Base-by-base conservation (phyloP, 2,329 filamentous ascomycete genomes). In the Fusarium sp. region DNA sequence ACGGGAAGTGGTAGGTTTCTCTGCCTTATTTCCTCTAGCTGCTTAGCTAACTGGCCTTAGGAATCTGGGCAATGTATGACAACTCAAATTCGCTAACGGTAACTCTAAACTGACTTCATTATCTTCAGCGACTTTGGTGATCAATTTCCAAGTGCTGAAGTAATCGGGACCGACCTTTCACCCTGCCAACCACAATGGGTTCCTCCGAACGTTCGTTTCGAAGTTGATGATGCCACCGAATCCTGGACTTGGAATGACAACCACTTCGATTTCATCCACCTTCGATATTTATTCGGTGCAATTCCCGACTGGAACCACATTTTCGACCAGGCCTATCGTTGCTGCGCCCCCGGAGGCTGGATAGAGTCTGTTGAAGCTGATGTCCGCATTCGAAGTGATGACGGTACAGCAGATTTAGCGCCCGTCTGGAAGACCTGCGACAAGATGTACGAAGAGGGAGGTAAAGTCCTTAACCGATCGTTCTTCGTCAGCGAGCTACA, bases 281-380 rank as follows among this genome's bases (percentile, higher is more conserved):
- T 72, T 3, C 71, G 71, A 10, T 73, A 72, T 47, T 60, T 73
- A 0, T 73, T 73, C 9, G 71, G 71, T 5, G 71, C 71, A 27
- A 59, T 73, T 8, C 27, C 53, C 4, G 68, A 73, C 22, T 73
- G 71, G 71, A 45, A 43, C 22, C 54, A 47, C 14, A 32, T 73
- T 0, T 73, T 72, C 18, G 25, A 34, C 4, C 59, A 73, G 11
- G 71, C 71, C 3, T 72, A 68, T n/a, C 71, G 71, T 10, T 73
- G 71, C 38, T 71, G 60, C n/a, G 43, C 53, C 0, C 72, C 69
- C 0, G 63, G 72, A n/a, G 72, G 72, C 8, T 74, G 69, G 71
- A 45, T 73, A 0, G 69, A 74, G 22, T 73, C 69, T 4, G 65
- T 54, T 3, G 72, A 74, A 16, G 58, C 66, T 2, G 72, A 71